These are phyloP conservation scores for Phialocephala sp. DNA, from an alignment of 2,329 filamentous ascomycete genomes.

Conservation along the genomic window DNA sequence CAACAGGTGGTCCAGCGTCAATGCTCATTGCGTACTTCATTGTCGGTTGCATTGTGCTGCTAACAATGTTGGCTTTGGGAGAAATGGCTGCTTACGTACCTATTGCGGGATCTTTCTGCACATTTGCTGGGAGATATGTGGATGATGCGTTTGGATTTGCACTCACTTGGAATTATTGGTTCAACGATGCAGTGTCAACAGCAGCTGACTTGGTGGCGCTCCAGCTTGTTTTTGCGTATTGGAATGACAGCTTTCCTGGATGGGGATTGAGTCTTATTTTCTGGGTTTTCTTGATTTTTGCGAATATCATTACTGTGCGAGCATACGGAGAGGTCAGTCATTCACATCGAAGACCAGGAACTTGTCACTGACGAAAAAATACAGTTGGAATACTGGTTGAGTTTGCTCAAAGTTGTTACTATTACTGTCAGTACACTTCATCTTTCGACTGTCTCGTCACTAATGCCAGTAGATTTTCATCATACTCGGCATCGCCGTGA, in stretches of 20 bases:
- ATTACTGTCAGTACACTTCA: conserved; percentile 49
- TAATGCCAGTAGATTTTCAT: conserved; percentile 58
- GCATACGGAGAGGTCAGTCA: conserved; percentile 57
- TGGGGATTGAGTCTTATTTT: conserved; percentile 69
- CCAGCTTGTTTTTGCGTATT: conserved; percentile 64
- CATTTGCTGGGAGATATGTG: conserved; percentile 59
- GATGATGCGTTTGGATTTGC: conserved; percentile 61
- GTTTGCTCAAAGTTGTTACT: conserved; percentile 57
- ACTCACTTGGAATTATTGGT: conserved; percentile 66
- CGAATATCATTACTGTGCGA: conserved; percentile 58
- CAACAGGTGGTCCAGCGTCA: conserved; percentile 64
- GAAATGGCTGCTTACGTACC: conserved; percentile 66
- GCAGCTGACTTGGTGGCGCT: conserved; percentile 65
- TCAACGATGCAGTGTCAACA: conserved; percentile 66
- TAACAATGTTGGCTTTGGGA: conserved; percentile 63
- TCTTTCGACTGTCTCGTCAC: neutral
- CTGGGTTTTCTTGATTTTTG: conserved; percentile 57
- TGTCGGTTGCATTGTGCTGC: conserved; percentile 61
- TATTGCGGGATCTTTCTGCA: conserved; percentile 60
- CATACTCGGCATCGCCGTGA: conserved; percentile 65
- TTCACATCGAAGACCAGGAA: neutral
- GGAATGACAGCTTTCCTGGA: conserved; percentile 66
- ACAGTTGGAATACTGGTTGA: conserved; percentile 61
- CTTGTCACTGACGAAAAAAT: neutral
- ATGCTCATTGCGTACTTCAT: conserved; percentile 63